phyloP scores from a whole-genome alignment of 139 green algal species.

The Tetradesmus lagerheimii region DNA sequence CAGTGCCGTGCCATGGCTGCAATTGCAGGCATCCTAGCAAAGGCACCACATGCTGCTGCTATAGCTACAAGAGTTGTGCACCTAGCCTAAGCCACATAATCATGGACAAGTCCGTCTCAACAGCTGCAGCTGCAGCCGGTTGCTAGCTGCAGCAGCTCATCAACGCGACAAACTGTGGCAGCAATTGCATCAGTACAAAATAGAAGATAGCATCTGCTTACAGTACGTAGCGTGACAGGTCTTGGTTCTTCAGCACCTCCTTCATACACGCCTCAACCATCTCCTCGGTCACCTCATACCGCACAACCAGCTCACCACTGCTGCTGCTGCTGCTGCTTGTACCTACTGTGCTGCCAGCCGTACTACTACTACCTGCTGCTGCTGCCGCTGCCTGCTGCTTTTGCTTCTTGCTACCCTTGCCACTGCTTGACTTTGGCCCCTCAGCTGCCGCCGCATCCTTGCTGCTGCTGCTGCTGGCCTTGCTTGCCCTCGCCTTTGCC shows the following conservation, averaged over 20 bases:
- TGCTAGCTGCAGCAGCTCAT: no score
- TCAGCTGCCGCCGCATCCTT: neutral
- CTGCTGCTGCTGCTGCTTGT: slow-evolving; percentile 12
- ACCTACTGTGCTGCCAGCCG: neutral
- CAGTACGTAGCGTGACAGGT: slow-evolving; percentile 60
- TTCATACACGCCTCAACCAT: slow-evolving; percentile 54
- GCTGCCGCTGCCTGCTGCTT: slow-evolving; percentile 18
- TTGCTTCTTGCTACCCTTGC: slow-evolving; percentile 8
- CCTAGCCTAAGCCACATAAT: no score
- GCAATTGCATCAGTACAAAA: no score
- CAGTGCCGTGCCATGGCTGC: no score
- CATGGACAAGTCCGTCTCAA: no score
- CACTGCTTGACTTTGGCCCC: neutral
- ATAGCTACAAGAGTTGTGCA: no score
- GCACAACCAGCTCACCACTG: slow-evolving; percentile 35
- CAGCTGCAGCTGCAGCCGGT: no score
- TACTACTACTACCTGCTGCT: neutral
- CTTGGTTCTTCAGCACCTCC: slow-evolving; percentile 62
- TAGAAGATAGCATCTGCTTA: slow-evolving; percentile 19
- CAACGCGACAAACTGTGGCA: no score
- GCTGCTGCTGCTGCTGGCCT: slow-evolving; percentile 9
- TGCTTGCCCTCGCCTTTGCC: slow-evolving; percentile 31
- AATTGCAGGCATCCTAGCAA: no score
- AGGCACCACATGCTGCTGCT: no score
- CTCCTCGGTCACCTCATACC: slow-evolving; percentile 56